Base-by-base conservation (phyloP, 1,284 basidiomycete genomes). In the Papiliotrema nemorosa region DNA sequence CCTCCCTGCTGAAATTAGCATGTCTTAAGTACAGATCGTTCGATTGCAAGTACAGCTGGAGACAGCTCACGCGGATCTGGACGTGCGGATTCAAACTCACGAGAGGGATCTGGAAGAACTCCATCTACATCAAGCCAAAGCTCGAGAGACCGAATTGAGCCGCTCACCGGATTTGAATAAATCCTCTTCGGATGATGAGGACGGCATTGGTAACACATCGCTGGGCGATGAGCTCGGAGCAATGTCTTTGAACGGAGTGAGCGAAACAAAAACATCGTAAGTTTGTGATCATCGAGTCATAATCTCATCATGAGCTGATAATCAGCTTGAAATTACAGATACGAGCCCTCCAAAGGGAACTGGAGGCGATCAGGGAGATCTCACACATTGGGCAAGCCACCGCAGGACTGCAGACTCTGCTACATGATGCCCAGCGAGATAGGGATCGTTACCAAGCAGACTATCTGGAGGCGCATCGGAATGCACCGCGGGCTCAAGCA, bases 361-460 rank as follows among this genome's bases (percentile, higher is more conserved):
- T 97, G 29, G 85, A 86, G 43, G 81, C 82, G 6, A 80, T 85
- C 21, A 80, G 80, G 70, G 31, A 44, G 2, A 83, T 82, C 68
- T 85, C 87, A 60, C 85, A 87, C 64, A 88, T 90, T 62, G 79
- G 82, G 4, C 87, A 85, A 53, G 80, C 84, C 21, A 76, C 91
- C 2, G 70, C 90, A 13, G 88, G 94, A 6, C 77, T 97, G 34
- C 90, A 97, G 76, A 92, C 90, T 60, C 75, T 96, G 52, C 78
- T 97, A 45, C 88, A 91, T 46, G 93, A 97, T 63, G 86, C 91
- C 31, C 90, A 88, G 59, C 80, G 87, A 57, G 87, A 90, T 83
- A 93, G 94, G 76, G 79, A 83, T 33, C 80, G 89, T 25, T 97
- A 97, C 64, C 91, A 97, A 73, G 77, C 79, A 13, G 92, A 97